Evolutionary conservation across 202 grass and related monocot species (phyloP), one percentile per base, ranked within the genome.

Genomic region (Setaria italica): DNA sequence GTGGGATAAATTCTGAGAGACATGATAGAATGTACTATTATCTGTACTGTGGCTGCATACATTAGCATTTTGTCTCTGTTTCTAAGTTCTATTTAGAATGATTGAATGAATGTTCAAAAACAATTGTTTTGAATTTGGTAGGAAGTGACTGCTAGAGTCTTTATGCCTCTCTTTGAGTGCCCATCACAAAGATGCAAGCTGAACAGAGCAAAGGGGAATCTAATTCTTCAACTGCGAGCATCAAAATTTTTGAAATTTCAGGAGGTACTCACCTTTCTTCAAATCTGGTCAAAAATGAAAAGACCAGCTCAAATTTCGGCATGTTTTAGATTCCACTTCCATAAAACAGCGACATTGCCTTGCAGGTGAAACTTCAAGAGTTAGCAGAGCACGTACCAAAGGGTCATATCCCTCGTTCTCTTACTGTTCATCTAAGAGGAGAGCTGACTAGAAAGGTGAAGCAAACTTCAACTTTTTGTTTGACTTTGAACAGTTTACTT

Each of bases 201-300:
- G 72, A 99, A 99, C 74, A 99, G 97, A 72, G 89, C 94, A 63
- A 99, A 99, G 65, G 97, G 97, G 33, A 99, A 99, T 87, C 80
- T 99, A 45, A 99, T 97, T 69, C 97, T 99, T 80, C 97, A 99
- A 67, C 62, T 97, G 45, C 87, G 97, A 45, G 97, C 97, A 82
- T 99, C 97, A 73, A 99, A 99, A 39, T 99, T 99, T 87, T 82
- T 97, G 59, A 99, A 97, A 87, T 99, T 99, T 81, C 97, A 99
- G 90, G 97, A 99, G 92, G 97, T 97, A 91, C 67, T 57, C 70
- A 51, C 55, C 20, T 71, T 75, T 57, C 32, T 67, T 32, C 32
- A 72, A 71, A 55, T 77, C 56, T 85, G 9, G 50, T 82, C 42
- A 29, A 82, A 13, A 12, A 70, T 79, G 25, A 48, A 25, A 68